phyloP scores from a whole-genome alignment of 208 protist species.

The Giardia muris region DNA sequence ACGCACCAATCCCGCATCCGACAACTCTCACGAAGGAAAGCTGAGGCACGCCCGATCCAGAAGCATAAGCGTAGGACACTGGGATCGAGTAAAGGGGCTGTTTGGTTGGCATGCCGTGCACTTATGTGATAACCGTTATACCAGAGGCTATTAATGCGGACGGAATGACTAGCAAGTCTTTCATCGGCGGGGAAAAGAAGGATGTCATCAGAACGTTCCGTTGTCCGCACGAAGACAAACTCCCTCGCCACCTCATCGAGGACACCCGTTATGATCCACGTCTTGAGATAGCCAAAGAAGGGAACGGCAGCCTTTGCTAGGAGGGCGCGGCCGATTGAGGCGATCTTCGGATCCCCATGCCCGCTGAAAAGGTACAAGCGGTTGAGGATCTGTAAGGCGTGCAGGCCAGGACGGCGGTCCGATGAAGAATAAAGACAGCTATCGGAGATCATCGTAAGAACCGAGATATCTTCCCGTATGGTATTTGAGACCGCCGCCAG shows the following conservation, averaged over 20 bases:
- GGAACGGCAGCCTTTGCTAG: background rate
- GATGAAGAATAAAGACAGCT: background rate
- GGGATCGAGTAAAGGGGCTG: background rate
- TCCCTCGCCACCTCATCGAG: background rate
- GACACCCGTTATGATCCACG: background rate
- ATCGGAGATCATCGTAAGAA: background rate
- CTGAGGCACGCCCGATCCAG: background rate
- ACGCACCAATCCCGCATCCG: background rate
- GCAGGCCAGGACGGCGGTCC: too few species aligned
- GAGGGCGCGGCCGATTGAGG: background rate
- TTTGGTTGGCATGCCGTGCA: background rate
- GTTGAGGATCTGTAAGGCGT: background rate
- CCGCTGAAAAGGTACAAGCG: background rate
- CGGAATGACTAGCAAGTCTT: background rate
- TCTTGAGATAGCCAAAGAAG: background rate
- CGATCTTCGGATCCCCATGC: background rate
- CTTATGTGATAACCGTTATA: background rate
- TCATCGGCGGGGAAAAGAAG: background rate
- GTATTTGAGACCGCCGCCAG: background rate
- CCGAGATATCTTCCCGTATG: background rate
- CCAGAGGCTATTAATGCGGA: background rate
- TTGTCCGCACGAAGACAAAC: background rate
- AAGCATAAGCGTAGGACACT: background rate
- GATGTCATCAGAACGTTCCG: background rate
- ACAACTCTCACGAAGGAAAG: background rate